Evolutionary conservation across 768 basidiomycete genomes (phyloP).

Genomic region (Lactarius pseudohatsudake): DNA sequence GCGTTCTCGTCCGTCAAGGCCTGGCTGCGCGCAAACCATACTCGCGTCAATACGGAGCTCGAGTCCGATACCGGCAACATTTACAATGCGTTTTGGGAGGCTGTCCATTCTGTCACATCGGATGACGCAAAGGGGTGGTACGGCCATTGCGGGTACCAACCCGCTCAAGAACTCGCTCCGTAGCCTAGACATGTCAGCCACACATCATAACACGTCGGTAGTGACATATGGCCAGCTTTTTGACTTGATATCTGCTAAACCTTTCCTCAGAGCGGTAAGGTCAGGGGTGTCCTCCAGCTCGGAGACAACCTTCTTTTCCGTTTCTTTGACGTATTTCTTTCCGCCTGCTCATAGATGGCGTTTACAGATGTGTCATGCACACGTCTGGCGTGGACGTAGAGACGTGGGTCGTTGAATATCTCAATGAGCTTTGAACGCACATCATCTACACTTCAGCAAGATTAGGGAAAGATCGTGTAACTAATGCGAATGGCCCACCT

Average conservation of each 20-base stretch:
- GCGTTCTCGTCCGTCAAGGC: too few relatives aligned
- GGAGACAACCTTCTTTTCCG: conserved; percentile 40
- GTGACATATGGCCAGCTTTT: conserved; percentile 60
- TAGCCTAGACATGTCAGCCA: conserved; percentile 41
- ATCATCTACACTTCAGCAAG: conserved; percentile 49
- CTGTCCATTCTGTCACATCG: too few relatives aligned
- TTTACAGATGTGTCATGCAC: conserved; percentile 51
- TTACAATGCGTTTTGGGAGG: too few relatives aligned
- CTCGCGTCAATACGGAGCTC: too few relatives aligned
- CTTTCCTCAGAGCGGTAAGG: conserved; percentile 47
- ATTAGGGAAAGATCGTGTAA: conserved; percentile 11
- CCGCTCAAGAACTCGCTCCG: too few relatives aligned
- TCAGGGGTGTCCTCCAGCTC: conserved; percentile 46
- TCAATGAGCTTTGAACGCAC: conserved; percentile 45
- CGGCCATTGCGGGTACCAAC: too few relatives aligned
- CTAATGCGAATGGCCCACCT: conserved; percentile 32
- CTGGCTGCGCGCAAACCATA: too few relatives aligned
- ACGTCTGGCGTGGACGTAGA: conserved; percentile 56
- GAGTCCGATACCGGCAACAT: too few relatives aligned
- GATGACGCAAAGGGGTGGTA: too few relatives aligned
- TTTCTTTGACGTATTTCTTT: conserved; percentile 33
- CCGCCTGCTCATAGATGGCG: conserved; percentile 39
- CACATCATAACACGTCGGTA: conserved; percentile 11
- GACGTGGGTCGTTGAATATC: conserved; percentile 53
- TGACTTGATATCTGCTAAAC: conserved; percentile 52